Percentiles rank a stretch among this genome's conserved stretches.
Conservation (phyloP, 371 early-diverging fungal genomes). For the Rhizopus stolonifer region DNA sequence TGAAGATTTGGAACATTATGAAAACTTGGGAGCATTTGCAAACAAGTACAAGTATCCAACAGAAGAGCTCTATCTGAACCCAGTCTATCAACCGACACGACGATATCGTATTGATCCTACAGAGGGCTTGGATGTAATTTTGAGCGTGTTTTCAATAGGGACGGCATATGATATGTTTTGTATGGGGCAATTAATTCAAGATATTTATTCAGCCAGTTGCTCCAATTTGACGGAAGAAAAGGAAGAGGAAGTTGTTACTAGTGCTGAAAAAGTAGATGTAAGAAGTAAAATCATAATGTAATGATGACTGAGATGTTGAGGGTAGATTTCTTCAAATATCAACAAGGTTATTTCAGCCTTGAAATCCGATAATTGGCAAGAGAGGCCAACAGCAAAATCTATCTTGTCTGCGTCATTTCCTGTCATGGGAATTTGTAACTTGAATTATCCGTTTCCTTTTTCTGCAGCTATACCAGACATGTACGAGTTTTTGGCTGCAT, state of each 20-base stretch:
- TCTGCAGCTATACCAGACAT: conserved; percentile 57
- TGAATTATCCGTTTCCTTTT: conserved; percentile 51
- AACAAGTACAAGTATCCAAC: conserved; percentile 47
- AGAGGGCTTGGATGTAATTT: not conserved
- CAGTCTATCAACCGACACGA: conserved; percentile 21
- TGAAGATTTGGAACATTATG: conserved; percentile 59
- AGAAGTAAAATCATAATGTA: conserved; percentile 15
- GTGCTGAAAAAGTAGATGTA: conserved; percentile 12
- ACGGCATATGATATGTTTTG: conserved; percentile 60
- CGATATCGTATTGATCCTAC: conserved; percentile 36
- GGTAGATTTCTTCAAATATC: not conserved
- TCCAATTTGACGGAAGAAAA: conserved; percentile 34
- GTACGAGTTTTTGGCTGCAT: conserved; percentile 61
- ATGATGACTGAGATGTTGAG: not conserved
- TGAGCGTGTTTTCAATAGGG: conserved; percentile 27
- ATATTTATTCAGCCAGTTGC: conserved; percentile 45
- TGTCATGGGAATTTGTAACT: conserved; percentile 41
- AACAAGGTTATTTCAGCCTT: conserved; percentile 43
- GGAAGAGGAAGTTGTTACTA: conserved; percentile 4
- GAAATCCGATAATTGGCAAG: conserved; percentile 41
- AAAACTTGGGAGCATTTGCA: conserved; percentile 54
- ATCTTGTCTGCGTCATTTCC: conserved; percentile 57
- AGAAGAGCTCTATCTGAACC: conserved; percentile 24
- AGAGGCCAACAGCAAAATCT: conserved; percentile 56
- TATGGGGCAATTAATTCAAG: conserved; percentile 53